Percentiles rank a stretch among this genome's conserved stretches.
These are phyloP conservation scores for Caryopteris hybrid DNA, from an alignment of 305 asterid genomes.

Conservation along the genomic window DNA sequence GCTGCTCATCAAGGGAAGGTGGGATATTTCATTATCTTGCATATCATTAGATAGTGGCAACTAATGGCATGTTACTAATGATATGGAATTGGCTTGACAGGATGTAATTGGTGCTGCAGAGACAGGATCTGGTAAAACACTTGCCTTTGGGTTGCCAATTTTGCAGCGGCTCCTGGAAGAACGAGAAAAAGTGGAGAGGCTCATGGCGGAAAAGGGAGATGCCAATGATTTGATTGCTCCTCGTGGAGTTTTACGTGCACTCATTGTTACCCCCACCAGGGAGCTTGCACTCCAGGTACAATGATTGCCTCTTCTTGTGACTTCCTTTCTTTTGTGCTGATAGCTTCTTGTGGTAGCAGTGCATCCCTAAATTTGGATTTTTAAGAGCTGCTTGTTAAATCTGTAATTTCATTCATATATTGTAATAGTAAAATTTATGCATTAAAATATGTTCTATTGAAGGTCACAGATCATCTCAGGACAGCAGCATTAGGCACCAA, in stretches of 20 bases:
- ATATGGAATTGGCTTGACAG: constrained; percentile 41
- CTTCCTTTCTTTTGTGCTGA: neutral
- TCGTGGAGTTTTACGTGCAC: constrained; percentile 67
- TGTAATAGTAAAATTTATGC: neutral
- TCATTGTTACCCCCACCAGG: constrained; percentile 94
- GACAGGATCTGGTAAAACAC: constrained; percentile 99
- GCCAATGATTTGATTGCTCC: constrained; percentile 56
- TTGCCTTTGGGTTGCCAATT: constrained; percentile 98
- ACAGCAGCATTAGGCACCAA: constrained; percentile 55
- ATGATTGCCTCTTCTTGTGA: constrained; percentile 14
- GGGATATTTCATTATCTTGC: constrained; percentile 19
- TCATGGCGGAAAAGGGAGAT: constrained; percentile 46
- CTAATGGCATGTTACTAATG: constrained; percentile 18
- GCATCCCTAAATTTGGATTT: neutral
- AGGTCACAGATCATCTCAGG: constrained; percentile 94
- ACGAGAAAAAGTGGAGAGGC: constrained; percentile 67
- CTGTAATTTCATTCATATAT: constrained; percentile 4
- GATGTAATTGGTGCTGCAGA: constrained; percentile 99
- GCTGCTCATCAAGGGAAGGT: constrained; percentile 99
- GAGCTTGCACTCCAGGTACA: constrained; percentile 97
- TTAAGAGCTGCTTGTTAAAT: neutral
- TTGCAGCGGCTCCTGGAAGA: constrained; percentile 93
- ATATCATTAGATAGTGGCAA: constrained; percentile 1
- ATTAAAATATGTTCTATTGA: constrained; percentile 12
- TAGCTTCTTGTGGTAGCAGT: neutral